Evolutionary conservation across 306 rosid species (phyloP), one percentile per base, ranked within the genome.

Genomic region (Lathyrus oleraceus): DNA sequence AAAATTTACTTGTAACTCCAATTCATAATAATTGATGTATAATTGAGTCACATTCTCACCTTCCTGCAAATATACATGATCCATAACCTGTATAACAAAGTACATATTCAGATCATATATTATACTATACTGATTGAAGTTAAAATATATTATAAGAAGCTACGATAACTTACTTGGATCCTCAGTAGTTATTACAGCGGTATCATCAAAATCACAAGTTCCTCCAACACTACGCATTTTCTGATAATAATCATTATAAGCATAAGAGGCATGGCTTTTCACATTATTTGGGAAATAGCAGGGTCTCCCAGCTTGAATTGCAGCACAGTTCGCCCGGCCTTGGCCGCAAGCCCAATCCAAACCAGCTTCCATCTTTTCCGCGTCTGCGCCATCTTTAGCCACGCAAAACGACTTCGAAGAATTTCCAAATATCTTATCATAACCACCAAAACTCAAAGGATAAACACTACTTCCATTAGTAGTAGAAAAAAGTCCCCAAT

Each of bases 261-360:
- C 72, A 56, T 54, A 74, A 74, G 72, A 65, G 2, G 98, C 98
- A 78, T 93, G 98, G 20, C 78, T 83, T 65, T 73, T 83, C 42
- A 85, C 61, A 65, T 67, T 74, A 82, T 90, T 59, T 14, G 98
- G 98, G n/a, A 45, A 59, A 79, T 71, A 90, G 49, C 98, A 93
- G 4, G 90, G 75, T 67, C 76, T 79, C 42, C 92, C 98, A 6
- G 62, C 32, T 79, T 94, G 98, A 79, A 94, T 81, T 13, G 97
- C 91, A 3, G 71, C 67, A 57, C 98, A 90, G 61, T 85, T 84
- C 12, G 94, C 97, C 53, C 82, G 87, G 52, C 97, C 97, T 78
- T 82, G 94, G 39, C 97, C 98, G 64, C 97, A 90, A 16, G 97
- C 98, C 98, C 98, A 94, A 69, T 70, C 87, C 71, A 94, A 40